Evolutionary conservation across 352 stramenopile species (phyloP).

Genomic region (Globisporangium mamillatum): DNA sequence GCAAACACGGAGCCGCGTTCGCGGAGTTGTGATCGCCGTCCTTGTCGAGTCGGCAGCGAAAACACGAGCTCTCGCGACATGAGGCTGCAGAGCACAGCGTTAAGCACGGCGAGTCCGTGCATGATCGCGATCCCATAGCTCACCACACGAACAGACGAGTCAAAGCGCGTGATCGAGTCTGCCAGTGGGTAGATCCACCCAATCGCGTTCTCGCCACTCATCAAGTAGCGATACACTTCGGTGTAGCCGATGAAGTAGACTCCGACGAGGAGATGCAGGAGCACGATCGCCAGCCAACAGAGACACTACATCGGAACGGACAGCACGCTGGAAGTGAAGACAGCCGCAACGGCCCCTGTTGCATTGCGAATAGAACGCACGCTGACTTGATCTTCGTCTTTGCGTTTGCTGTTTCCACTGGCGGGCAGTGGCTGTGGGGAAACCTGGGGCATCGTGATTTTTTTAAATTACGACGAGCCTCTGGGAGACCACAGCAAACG

Average conservation of each 20-base stretch:
- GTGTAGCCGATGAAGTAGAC: constrained; percentile 17
- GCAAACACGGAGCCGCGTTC: background rate
- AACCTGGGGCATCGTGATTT: background rate
- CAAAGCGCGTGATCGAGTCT: constrained; percentile 6
- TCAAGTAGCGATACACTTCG: constrained; percentile 3
- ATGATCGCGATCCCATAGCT: constrained; percentile 12
- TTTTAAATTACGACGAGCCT: background rate
- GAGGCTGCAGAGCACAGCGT: constrained; percentile 9
- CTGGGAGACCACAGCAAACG: background rate
- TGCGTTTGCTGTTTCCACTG: background rate
- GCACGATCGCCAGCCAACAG: constrained; percentile 8
- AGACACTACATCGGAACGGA: background rate
- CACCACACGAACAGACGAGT: background rate
- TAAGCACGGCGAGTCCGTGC: constrained; percentile 8
- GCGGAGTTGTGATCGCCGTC: background rate
- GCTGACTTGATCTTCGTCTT: background rate
- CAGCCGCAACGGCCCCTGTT: background rate
- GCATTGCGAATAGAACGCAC: background rate
- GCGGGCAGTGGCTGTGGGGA: background rate
- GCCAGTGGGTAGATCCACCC: background rate
- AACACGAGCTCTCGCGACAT: constrained; percentile 18
- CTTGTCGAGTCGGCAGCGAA: background rate
- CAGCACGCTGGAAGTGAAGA: background rate
- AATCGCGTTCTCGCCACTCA: background rate
- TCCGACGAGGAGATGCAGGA: background rate